Evolutionary conservation across 805 yeast genomes (phyloP), one percentile per base, ranked within the genome.

Genomic region (Spathaspora arborariae): DNA sequence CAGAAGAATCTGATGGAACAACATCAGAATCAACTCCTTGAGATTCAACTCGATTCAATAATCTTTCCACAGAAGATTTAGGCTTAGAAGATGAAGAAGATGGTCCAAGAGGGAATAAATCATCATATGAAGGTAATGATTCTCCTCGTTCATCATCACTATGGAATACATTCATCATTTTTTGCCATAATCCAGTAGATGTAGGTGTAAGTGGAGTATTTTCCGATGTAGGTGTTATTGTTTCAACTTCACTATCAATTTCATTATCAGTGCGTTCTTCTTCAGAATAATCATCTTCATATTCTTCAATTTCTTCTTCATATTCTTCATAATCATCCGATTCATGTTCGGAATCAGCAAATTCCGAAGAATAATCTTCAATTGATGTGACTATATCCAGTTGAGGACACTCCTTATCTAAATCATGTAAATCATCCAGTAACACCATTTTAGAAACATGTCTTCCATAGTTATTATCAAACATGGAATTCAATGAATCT

Each of bases 91-190:
- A 39, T 22, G 46, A 50, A n/a, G 54, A 48, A 5, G 62, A 53
- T 20, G 60, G 62, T 8, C 76, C 76, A 45, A 70, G 66, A 27
- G 94, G 95, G 71, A 80, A 86, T 36, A 86, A 71, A 49, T 86
- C 95, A 55, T 85, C 88, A 58, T 86, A 86, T 16, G 80, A 75
- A 2, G 95, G 95, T 52, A 86, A 72, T 5, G 57, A 60, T 10
- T 61, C 35, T 13, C 35, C 35, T 13, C 35, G 15, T 36, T 60
- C 68, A 19, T 59, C 60, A 34, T 65, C 69, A 26, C 64, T 62
- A 41, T 65, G 61, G 52, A 72, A 72, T 4, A 70, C 76, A 39
- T 68, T 67, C 54, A 70, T 72, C 45, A 72, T 70, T 51, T 64
- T 68, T 45, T 68, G 72, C 78, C 78, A 72, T 42, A 72, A 57